These are phyloP conservation scores for Aegilops umbellulata DNA, from an alignment of 176 grass and related monocot genomes.

Conservation along the genomic window DNA sequence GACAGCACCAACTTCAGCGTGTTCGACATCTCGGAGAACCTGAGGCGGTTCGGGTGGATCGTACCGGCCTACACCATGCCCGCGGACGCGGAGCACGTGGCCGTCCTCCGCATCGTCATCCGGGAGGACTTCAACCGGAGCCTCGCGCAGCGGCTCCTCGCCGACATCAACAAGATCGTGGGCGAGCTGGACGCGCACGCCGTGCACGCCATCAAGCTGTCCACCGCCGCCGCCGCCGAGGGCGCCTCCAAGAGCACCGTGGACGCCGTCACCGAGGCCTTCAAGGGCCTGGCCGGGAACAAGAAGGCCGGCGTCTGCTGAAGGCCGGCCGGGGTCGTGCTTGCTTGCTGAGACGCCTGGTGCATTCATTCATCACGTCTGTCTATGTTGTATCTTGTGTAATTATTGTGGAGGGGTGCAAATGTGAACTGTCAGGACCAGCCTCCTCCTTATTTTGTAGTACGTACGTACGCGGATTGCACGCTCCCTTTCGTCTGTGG, in stretches of 20 bases:
- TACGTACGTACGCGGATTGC: neutral
- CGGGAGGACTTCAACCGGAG: constrained; percentile 78
- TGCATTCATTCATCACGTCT: neutral
- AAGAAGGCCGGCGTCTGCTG: constrained; percentile 49
- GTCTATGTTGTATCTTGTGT: neutral
- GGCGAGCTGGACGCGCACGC: constrained; percentile 43
- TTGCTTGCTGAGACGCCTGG: neutral
- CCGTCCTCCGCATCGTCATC: constrained; percentile 76
- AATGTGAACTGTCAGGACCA: neutral
- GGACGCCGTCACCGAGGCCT: constrained; percentile 33
- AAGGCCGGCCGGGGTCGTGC: neutral
- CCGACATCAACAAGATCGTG: constrained; percentile 50
- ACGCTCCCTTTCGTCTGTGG: neutral
- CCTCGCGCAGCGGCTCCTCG: constrained; percentile 57
- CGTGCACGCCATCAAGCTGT: constrained; percentile 7
- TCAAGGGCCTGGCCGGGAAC: constrained; percentile 21
- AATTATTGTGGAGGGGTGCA: neutral
- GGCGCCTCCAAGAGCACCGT: neutral
- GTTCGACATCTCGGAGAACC: constrained; percentile 63
- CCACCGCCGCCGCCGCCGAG: neutral
- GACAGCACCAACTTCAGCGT: constrained; percentile 47
- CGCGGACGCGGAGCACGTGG: constrained; percentile 49
- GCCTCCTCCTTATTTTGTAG: neutral
- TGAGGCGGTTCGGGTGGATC: constrained; percentile 79
- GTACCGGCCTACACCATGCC: constrained; percentile 89